Base-by-base conservation (phyloP, 2,329 filamentous ascomycete species). In the Rhynchosporium agropyri region DNA sequence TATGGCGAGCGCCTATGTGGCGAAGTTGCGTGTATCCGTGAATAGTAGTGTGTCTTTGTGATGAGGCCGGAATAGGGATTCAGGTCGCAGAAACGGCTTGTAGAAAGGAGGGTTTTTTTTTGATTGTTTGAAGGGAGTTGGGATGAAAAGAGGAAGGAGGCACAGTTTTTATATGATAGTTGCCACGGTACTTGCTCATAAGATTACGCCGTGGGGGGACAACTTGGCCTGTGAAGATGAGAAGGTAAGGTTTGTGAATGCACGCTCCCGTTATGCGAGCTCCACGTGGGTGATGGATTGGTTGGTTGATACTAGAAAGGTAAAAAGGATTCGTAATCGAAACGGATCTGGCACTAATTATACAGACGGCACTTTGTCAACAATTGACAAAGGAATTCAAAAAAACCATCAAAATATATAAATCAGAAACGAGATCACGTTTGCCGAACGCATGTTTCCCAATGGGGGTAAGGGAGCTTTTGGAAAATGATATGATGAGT, bases 281-380 rank as follows among this genome's bases (percentile, higher is more conserved):
- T 67, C 68, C 69, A 69, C 69, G 69, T 69, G 69, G 57, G 58
- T 45, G 33, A 60, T 26, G 58, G 57, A 69, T 65, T 68, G 68
- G 69, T 68, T 60, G 61, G 60, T 15, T 65, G 66, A 64, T 58
- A 42, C 58, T 43, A 58, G 33, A 33, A 62, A 63, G 65, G 65
- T 51, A 62, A 61, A 62, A 58, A 46, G 58, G 61, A 65, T 68
- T 64, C 56, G 64, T 65, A 66, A 67, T 60, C 53, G 65, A 57
- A 59, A 63, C 54, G 46, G 33, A 61, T 64, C 63, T 28, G 38
- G 3, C 15, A 43, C 38, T 65, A 61, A 67, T 67, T 60, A 57
- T 62, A 48, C 63, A 62, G 58, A 45, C 57, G 50, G 54, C 58
- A 50, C 36, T 38, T 15, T 42, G 4, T 56, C 51, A 54, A 55